Evolutionary conservation across 305 asterid genomes (phyloP).

Genomic region (Caryopteris hybrid): DNA sequence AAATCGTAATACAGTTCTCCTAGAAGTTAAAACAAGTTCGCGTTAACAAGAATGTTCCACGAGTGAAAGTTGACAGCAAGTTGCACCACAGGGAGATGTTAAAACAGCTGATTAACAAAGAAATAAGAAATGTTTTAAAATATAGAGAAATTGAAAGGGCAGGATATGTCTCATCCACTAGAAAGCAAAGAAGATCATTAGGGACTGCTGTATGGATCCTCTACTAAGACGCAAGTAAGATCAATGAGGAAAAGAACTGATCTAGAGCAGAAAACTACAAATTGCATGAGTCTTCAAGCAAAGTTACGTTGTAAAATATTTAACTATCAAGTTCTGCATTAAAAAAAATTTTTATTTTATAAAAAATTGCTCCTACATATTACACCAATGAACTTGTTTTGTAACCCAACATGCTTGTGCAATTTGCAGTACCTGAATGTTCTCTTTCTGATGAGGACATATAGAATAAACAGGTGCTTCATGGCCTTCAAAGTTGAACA

Average conservation of each 20-base stretch:
- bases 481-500: slow-evolving; percentile 73
- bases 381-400: background rate
- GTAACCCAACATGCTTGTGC: background rate
- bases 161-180: background rate
- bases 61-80: background rate
- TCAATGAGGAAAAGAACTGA: background rate
- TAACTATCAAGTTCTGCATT: background rate
- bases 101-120: background rate
- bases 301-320: background rate
- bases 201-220: background rate
- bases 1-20: background rate
- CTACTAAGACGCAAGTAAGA: background rate
- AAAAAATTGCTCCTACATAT: background rate
- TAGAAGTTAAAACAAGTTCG: background rate
- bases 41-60: background rate
- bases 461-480: slow-evolving; percentile 84
- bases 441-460: slow-evolving; percentile 84
- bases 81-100: background rate
- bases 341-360: background rate
- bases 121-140: background rate
- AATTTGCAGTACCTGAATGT: slow-evolving; percentile 57
- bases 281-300: background rate
- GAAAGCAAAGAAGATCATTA: background rate
- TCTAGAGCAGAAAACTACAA: background rate
- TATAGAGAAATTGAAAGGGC: background rate